Base-by-base conservation (phyloP, 2,329 filamentous ascomycete species). In the Monilinia aucupariae region DNA sequence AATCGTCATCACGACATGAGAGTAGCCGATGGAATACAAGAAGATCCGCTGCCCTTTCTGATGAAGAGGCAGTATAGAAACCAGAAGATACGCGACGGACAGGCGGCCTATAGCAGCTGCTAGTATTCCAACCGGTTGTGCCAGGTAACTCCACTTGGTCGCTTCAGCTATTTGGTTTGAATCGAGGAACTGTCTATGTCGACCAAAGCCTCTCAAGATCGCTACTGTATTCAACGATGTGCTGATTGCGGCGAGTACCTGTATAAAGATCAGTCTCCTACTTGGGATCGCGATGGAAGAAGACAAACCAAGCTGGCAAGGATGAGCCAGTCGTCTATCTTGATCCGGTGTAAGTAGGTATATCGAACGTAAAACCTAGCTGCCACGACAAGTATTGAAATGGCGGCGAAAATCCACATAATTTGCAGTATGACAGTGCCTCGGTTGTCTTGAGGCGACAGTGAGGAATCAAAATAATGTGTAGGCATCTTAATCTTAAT, bases 111-210 rank as follows among this genome's bases (percentile, higher is more conserved):
- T 20, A n/a, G 49, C 49, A 51, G 49, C 49, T n/a, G 25, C 49
- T 20, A 51, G 49, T n/a, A 51, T 51, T 4, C 49, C 49, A 9
- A 51, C 32, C 25, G 49, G 49, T 20, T 51, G 49, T 51, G 49
- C 49, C 27, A 51, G 49, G 30, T 51, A 51, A 20, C 49, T 51
- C 49, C 49, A 51, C 49, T 51, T 51, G 7, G 49, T 51, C 7
- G 49, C 25, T 51, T 51, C 49, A 25, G 49, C 49, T 51, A 32
- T 51, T 51, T 51, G 49, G 20, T 20, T 12, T n/a, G 25, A 32
- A 51, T 51, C 15, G 7, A 51, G 49, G 20, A 32, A 51, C 30
- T 32, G 49, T 32, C 30, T 51, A 51, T 51, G 49, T 20, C 49
- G 49, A 51, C 49, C 49, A 32, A 51, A 15, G 7, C 27, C 27